Conservation (phyloP, 805 yeast genomes). For the Teunomyces funiuensis region DNA sequence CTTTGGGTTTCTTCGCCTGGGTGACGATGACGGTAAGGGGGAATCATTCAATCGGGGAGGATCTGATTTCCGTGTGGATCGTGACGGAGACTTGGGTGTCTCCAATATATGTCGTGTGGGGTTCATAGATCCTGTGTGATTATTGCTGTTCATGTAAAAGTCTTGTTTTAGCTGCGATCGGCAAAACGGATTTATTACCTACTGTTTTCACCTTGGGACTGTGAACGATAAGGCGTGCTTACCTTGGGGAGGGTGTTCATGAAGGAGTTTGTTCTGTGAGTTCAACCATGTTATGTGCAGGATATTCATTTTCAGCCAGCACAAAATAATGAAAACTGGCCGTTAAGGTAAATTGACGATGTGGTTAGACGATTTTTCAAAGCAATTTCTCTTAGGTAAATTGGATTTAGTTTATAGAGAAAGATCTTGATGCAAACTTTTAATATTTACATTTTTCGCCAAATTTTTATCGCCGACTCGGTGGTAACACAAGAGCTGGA, state of each 20-base stretch:
- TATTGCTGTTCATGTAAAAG: constrained; percentile 3
- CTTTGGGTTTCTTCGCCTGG: constrained; percentile 47
- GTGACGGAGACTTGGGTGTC: constrained; percentile 44
- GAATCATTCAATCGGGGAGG: constrained; percentile 38
- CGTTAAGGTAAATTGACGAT: too few relatives aligned
- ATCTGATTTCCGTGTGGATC: constrained; percentile 38
- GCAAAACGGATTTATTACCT: neutral
- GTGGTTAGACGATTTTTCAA: too few relatives aligned
- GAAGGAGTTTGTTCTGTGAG: constrained; percentile 7
- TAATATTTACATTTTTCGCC: too few relatives aligned
- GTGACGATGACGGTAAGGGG: constrained; percentile 40
- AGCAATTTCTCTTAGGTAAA: too few relatives aligned
- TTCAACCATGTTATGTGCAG: neutral
- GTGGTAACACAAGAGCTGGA: too few relatives aligned
- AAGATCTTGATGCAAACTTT: too few relatives aligned
- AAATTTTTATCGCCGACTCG: too few relatives aligned
- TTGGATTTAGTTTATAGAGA: too few relatives aligned
- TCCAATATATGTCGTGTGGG: constrained; percentile 20
- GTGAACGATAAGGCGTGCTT: neutral
- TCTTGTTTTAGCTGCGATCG: neutral
- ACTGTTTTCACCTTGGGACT: neutral
- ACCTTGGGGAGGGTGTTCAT: neutral
- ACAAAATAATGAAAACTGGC: neutral
- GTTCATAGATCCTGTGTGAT: neutral
- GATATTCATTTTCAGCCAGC: neutral